Evolutionary conservation across 345 rosid species (phyloP), one percentile per base, ranked within the genome.

Genomic region (Acer campestre): DNA sequence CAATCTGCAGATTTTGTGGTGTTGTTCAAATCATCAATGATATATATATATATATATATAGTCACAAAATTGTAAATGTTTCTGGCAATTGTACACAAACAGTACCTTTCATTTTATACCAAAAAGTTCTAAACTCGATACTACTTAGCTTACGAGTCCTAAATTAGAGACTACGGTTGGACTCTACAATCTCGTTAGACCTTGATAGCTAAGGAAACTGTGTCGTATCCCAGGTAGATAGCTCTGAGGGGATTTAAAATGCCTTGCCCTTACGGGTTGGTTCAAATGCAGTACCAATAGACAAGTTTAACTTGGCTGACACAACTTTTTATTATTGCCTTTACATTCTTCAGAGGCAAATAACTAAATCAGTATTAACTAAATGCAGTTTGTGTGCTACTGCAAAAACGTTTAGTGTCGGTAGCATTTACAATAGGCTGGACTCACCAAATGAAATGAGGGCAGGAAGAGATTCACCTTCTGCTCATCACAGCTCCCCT

Each of bases 71-170:
- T 70, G 77, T 61, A 35, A 13, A 40, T 23, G 10, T 13, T 62
- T 64, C 56, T 29, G 59, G 46, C 75, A 75, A 64, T 64, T 70
- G 75, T 75, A 42, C 79, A 79, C 7, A 61, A 74, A 29, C 61
- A 63, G 10, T 5, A 66, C 13, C 13, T 63, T 18, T 56, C 6
- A 3, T n/a, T 7, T 56, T n/a, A 17, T 56, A 56, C 61, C 61
- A 55, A 42, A 42, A 42, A 9, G 61, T 56, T 55, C 59, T 55
- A 55, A 55, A 55, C 17, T 55, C 17, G n/a, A 17, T 20, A 55
- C 59, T 16, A 51, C 11, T 44, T 44, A 0, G 59, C 10, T 55
- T 16, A 13, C 7, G 20, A 55, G 17, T 56, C 3, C 61, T 16
- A 56, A 56, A 40, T 6, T 40, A 14, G 58, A 53, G 18, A 53